Evolutionary conservation across 148 eudicot species (phyloP).

Genomic region (Amaranthus cruentus): DNA sequence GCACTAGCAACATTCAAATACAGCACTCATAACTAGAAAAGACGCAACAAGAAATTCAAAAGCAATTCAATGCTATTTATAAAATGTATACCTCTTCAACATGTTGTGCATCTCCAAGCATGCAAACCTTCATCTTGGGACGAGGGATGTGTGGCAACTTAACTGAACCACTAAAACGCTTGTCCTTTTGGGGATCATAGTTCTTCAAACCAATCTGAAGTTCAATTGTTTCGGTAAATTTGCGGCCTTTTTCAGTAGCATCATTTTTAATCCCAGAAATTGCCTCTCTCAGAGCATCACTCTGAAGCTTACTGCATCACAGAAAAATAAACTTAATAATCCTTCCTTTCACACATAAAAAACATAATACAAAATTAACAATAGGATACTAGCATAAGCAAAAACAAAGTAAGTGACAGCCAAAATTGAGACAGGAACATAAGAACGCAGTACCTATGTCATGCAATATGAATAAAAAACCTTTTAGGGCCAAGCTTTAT

Average conservation of each 20-base stretch:
- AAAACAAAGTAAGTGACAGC: background rate
- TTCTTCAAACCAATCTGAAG: constrained; percentile 84
- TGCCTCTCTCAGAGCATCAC: constrained; percentile 62
- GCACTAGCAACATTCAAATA: background rate
- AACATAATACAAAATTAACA: background rate
- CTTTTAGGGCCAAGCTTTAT: too few species aligned
- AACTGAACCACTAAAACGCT: constrained; percentile 88
- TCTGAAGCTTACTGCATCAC: constrained; percentile 55
- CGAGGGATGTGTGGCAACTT: constrained; percentile 80
- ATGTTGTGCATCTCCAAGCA: constrained; percentile 92
- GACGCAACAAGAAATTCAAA: too few species aligned
- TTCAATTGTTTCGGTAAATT: constrained; percentile 64
- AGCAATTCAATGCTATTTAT: background rate
- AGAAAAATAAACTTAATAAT: background rate
- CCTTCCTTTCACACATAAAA: background rate
- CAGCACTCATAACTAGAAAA: background rate
- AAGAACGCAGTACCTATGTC: too few species aligned
- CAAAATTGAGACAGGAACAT: background rate
- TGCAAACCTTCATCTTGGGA: constrained; percentile 81
- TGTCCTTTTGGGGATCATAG: constrained; percentile 85
- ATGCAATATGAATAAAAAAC: background rate
- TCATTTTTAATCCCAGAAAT: constrained; percentile 35
- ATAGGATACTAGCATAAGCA: background rate
- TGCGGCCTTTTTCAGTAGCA: constrained; percentile 48
- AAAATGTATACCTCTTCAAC: constrained; percentile 57